phyloP scores from a whole-genome alignment of 1,284 basidiomycete genomes.

The Cutaneotrichosporon dermatis region DNA sequence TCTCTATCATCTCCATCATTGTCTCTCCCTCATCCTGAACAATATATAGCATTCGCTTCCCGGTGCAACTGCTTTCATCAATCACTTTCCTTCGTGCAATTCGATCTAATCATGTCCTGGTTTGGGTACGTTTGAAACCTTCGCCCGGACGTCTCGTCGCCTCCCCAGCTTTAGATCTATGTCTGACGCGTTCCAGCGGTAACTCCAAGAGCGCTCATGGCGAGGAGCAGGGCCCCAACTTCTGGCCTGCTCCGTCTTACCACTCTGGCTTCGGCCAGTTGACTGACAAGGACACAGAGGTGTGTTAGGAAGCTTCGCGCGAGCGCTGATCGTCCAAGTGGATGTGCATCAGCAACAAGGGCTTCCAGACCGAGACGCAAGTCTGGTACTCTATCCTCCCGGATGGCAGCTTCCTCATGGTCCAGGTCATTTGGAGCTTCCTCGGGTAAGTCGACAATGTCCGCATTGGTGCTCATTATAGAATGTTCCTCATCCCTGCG shows the following conservation, averaged over 20 bases:
- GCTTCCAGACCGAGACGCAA: slow-evolving; percentile 91
- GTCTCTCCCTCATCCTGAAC: background rate
- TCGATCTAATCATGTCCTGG: slow-evolving; percentile 12
- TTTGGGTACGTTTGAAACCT: slow-evolving; percentile 9
- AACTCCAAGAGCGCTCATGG: slow-evolving; percentile 1
- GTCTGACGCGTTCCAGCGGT: background rate
- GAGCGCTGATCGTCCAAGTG: slow-evolving; percentile 51
- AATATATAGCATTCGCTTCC: background rate
- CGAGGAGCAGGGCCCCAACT: slow-evolving; percentile 55
- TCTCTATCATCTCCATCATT: no score
- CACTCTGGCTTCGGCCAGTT: slow-evolving; percentile 38
- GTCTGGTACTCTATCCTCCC: slow-evolving; percentile 77
- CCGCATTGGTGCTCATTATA: no score
- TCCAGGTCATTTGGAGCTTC: slow-evolving; percentile 91
- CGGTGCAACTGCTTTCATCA: background rate
- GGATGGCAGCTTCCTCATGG: slow-evolving; percentile 78
- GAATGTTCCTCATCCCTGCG: slow-evolving; percentile 54
- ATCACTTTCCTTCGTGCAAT: background rate
- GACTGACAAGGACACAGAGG: slow-evolving; percentile 42
- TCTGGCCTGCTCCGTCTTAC: slow-evolving; percentile 66
- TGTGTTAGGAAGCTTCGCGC: slow-evolving; percentile 16
- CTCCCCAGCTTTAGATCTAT: background rate
- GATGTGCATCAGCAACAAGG: slow-evolving; percentile 64
- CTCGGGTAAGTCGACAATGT: slow-evolving; percentile 61
- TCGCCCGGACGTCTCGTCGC: background rate